Evolutionary conservation across 2,329 filamentous ascomycete genomes (phyloP), one percentile per base, ranked within the genome.

Genomic region (Sporothrix curviconia): DNA sequence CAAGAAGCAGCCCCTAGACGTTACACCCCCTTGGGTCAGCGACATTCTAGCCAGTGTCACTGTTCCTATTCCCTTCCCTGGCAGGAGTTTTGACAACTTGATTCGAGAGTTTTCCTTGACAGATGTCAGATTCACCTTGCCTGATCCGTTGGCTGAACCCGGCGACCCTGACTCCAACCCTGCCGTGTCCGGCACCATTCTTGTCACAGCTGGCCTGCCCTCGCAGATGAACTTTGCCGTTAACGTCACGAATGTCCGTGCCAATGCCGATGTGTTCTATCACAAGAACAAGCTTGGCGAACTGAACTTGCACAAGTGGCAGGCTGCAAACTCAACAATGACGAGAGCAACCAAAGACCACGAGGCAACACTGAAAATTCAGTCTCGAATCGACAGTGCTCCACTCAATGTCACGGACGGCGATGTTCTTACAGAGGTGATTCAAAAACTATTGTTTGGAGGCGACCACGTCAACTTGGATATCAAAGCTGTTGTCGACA

Each of bases 31-130:
- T 46, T 99, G 94, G 94, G 80, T 96, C 49, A 81, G 82, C 14
- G 84, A 92, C 53, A 78, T 99, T 22, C 75, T 97, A 37, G 84
- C 85, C 46, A 90, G 88, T 64, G 82, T 97, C 54, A 92, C 86
- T 0, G 78, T 97, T 0, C 91, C 92, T 3, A 76, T 97, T 7
- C 87, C 90, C 6, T 88, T 97, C 61, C 89, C 90, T 0, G 90
- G 90, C 5, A 83, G 85, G 59, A 85, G 85, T 0, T 86, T 96
- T 65, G 90, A 91, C 63, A 85, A 88, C 62, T 74, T 96, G 15
- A 87, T 99, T 68, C 87, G 86, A 64, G 92, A 94, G 64, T 96
- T 97, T 68, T 88, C 90, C 22, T 75, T 97, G 63, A 83, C 85
- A 2, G 82, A 96, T 67, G 90, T 95, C 40, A 84, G 95, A 65